Evolutionary conservation across 768 basidiomycete species (phyloP).

Genomic region (Termitomyces bulborhizus): DNA sequence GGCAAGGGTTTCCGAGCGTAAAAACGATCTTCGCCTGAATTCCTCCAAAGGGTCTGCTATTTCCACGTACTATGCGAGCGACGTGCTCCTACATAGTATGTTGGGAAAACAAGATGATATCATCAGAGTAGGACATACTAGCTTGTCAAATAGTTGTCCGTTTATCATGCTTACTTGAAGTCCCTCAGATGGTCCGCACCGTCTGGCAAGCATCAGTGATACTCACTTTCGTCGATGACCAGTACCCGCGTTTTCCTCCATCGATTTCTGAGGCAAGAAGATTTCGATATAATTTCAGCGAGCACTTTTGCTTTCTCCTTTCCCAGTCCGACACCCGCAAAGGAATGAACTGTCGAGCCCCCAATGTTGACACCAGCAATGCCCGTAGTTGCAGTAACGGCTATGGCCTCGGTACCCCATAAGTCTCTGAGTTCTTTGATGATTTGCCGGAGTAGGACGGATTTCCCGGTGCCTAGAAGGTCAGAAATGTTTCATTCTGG

Average conservation of each 20-base stretch:
- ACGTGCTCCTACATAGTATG: conserved; percentile 27
- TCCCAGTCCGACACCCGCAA: conserved; percentile 59
- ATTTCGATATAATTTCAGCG: conserved; percentile 24
- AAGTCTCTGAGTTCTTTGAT: conserved; percentile 34
- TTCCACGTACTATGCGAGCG: conserved; percentile 34
- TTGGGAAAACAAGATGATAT: conserved; percentile 17
- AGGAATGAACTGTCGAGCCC: conserved; percentile 62
- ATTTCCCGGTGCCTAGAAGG: conserved; percentile 59
- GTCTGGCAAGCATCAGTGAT: neutral
- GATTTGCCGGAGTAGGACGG: conserved; percentile 59
- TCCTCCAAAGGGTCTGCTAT: conserved; percentile 52
- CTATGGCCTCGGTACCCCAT: conserved; percentile 24
- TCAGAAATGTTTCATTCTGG: neutral
- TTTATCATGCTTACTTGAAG: conserved; percentile 70
- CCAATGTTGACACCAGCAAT: conserved; percentile 68
- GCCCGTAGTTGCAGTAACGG: conserved; percentile 61
- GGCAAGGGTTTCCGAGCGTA: neutral
- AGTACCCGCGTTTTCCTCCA: conserved; percentile 52
- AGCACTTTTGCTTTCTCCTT: conserved; percentile 40
- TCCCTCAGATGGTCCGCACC: neutral
- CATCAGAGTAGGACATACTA: conserved; percentile 33
- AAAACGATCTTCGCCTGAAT: conserved; percentile 41
- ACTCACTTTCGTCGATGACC: conserved; percentile 68
- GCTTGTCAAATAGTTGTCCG: conserved; percentile 61
- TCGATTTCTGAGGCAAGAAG: conserved; percentile 20